A percentile compares a stretch with the other conserved stretches of the same genome.
Conservation (phyloP, 352 stramenopile species). For the Phytophthora pluvialis region DNA sequence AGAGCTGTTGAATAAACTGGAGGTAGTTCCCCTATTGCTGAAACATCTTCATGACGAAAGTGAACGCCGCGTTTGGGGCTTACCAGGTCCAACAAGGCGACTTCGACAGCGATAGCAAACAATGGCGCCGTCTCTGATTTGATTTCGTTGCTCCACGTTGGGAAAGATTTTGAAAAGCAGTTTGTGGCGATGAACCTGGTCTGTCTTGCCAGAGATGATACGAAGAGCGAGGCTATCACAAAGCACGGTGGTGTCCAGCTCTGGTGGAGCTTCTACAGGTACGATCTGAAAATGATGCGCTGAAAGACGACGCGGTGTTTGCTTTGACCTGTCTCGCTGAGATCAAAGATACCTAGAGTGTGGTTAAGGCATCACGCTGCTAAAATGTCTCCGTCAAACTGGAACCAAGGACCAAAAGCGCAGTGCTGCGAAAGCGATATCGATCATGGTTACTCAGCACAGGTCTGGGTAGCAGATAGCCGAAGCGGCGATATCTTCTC, state of each 20-base stretch:
- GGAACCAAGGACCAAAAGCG: not conserved
- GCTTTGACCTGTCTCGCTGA: not conserved
- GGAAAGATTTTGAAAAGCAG: too few species aligned
- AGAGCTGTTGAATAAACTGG: not conserved
- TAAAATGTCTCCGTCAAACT: not conserved
- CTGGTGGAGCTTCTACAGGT: too few species aligned
- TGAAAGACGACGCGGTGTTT: too few species aligned
- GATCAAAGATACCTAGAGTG: not conserved
- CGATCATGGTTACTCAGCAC: not conserved
- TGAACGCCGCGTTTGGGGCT: not conserved
- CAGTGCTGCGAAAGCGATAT: not conserved
- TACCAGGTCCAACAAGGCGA: not conserved
- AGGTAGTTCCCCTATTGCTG: not conserved
- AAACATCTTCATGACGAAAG: not conserved
- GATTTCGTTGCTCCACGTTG: too few species aligned
- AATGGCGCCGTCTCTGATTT: too few species aligned
- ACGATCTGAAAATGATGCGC: too few species aligned
- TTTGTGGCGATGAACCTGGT: too few species aligned
- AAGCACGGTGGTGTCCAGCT: too few species aligned
- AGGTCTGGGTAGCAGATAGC: not conserved
- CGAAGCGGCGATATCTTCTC: not conserved
- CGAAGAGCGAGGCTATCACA: too few species aligned
- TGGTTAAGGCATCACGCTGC: not conserved
- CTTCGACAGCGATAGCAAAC: not conserved
- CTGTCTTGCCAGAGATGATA: too few species aligned